Evolutionary conservation across 192 early-diverging fungal genomes (phyloP).

Genomic region (Mortierella antarctica): DNA sequence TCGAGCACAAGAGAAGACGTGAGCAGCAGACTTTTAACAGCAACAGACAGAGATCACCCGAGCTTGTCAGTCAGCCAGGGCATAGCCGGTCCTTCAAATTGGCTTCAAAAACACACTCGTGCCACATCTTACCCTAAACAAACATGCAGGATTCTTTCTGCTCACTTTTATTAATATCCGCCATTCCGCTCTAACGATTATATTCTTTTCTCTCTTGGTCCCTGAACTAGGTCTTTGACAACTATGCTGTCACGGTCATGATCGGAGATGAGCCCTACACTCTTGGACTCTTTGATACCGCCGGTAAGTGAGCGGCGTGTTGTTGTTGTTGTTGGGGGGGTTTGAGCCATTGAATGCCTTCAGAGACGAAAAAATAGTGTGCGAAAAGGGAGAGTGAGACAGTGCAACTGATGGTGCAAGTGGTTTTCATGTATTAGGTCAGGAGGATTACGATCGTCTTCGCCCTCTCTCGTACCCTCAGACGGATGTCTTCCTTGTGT

Average conservation of each 20-base stretch:
- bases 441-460: conserved; percentile 96
- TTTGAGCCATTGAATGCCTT: too few species aligned
- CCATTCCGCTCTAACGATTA: background rate
- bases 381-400: background rate
- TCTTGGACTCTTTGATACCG: conserved; percentile 95
- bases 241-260: conserved; percentile 99
- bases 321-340: too few species aligned
- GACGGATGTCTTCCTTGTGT: conserved; percentile 95
- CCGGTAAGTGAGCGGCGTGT: conserved; percentile 57
- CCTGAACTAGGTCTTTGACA: conserved; percentile 86
- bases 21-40: too few species aligned
- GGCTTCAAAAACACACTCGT: background rate
- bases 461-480: conserved; percentile 95
- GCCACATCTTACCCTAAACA: background rate
- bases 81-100: background rate
- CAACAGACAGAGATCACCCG: too few species aligned
- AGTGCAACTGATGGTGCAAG: background rate
- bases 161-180: background rate
- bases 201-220: background rate
- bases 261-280: conserved; percentile 98
- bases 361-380: background rate
- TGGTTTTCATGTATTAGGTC: conserved; percentile 61
- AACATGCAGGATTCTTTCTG: conserved; percentile 1
- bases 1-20: conserved; percentile 4
- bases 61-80: background rate